Evolutionary conservation across 805 yeast genomes (phyloP), one percentile per base, ranked within the genome.

Genomic region (Kodamaea neixiangensis): DNA sequence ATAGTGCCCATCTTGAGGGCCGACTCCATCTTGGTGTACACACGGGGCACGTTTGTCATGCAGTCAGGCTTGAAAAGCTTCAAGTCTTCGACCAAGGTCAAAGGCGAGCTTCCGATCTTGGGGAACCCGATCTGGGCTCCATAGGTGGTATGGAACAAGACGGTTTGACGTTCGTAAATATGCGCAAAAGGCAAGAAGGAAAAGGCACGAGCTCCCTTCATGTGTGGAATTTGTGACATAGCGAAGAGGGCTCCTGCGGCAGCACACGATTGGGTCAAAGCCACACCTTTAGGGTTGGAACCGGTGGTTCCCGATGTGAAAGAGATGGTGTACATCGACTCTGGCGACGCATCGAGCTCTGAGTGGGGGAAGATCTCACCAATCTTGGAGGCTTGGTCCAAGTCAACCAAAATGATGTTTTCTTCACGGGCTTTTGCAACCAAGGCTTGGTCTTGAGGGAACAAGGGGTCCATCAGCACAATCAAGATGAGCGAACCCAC

Each of bases 401-500:
- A 45, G 49, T 62, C 65, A 21, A 54, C 61, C 44, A 64, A 56
- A 37, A 54, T 60, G 19, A 64, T 54, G 9, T 50, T 44, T 34
- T 50, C 42, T 2, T 33, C 50, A 14, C 54, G 50, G 4, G 67
- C 66, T 15, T 39, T n/a, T n/a, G 43, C 46, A 14, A 56, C 97
- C 48, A 89, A 76, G 65, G 81, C 90, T 63, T 86, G 86, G 19
- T 63, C 58, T 44, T 76, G 77, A 3, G 62, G 61, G 3, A 55
- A 52, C 47, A 81, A 63, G 13, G 72, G 69, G 54, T 85, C 89
- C 72, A 83, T 76, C 44, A 82, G 79, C 15, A 86, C 72, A 48
- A 87, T 63, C 20, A 81, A 71, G 57, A 81, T 80, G 50, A 86
- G 61, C 53, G 55, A 54, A 25, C 63, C 65, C 50, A 80, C 67